Evolutionary conservation across 139 green algal genomes (phyloP).

Genomic region (Mychonastes homosphaera): DNA sequence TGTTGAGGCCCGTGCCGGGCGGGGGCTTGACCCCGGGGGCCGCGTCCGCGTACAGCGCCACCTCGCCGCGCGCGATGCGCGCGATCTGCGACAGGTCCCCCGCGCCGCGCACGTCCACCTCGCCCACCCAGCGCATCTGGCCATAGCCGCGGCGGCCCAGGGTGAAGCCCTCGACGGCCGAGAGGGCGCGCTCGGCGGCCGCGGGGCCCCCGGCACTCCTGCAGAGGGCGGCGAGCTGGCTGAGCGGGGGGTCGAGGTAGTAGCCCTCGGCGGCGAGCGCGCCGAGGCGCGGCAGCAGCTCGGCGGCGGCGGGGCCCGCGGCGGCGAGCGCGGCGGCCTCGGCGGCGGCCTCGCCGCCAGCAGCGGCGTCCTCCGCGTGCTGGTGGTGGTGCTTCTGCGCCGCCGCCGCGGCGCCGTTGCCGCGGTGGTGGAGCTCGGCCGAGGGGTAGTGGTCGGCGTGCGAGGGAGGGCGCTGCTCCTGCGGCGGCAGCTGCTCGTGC

Average conservation of each 20-base stretch:
- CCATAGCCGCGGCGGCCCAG: constrained; percentile 39
- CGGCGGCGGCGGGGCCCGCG: too few species aligned
- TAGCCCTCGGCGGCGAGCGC: constrained; percentile 32
- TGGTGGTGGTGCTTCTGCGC: too few species aligned
- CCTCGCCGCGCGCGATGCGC: constrained; percentile 43
- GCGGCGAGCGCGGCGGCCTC: constrained; percentile 1
- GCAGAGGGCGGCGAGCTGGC: constrained; percentile 26
- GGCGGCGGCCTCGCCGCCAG: neutral
- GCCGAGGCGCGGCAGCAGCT: constrained; percentile 16
- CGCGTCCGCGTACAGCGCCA: constrained; percentile 61
- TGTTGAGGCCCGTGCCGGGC: constrained; percentile 72
- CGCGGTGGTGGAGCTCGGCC: too few species aligned
- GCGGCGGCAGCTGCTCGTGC: too few species aligned
- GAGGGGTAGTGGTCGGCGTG: too few species aligned
- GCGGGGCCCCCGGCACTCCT: too few species aligned
- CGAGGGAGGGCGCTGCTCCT: too few species aligned
- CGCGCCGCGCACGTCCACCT: constrained; percentile 65
- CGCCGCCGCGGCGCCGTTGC: too few species aligned
- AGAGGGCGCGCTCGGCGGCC: constrained; percentile 32
- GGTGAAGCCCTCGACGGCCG: constrained; percentile 50
- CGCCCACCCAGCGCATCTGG: constrained; percentile 62
- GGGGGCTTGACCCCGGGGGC: constrained; percentile 48
- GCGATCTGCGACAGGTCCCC: constrained; percentile 61
- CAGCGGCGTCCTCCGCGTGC: too few species aligned
- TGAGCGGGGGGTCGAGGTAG: constrained; percentile 39